A percentile compares a stretch with the other conserved stretches of the same genome.
phyloP scores from a whole-genome alignment of 2,329 filamentous ascomycete genomes.

The Pyrenophora seminiperda region DNA sequence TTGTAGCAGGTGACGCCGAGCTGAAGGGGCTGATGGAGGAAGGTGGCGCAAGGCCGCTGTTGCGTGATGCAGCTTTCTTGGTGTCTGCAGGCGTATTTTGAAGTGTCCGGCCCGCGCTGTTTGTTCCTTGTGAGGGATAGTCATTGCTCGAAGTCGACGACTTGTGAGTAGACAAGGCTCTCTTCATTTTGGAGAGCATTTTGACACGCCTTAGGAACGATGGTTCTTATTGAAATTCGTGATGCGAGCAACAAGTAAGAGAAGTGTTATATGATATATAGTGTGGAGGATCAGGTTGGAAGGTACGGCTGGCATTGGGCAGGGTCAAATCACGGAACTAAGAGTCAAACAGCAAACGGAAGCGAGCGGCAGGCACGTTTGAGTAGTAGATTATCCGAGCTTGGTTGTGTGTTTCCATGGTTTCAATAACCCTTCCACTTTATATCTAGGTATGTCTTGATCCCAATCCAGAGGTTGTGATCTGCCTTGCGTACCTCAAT shows the following conservation, averaged over 20 bases:
- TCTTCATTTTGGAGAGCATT: constrained; percentile 24
- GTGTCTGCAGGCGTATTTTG: constrained; percentile 1
- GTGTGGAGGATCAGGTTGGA: constrained; percentile 8
- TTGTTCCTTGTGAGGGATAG: constrained; percentile 2
- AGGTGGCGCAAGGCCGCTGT: constrained; percentile 24
- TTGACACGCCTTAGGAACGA: constrained; percentile 6
- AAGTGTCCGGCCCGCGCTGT: constrained; percentile 7
- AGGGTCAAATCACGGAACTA: constrained; percentile 1
- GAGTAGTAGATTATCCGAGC: not conserved
- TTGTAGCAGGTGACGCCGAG: constrained; percentile 40
- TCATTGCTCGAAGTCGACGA: constrained; percentile 12
- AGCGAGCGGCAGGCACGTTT: constrained; percentile 4
- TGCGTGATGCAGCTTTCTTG: constrained; percentile 17
- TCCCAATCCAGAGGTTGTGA: not conserved
- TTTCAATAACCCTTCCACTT: not conserved
- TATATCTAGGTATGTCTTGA: too few relatives aligned
- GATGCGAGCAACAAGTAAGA: constrained; percentile 1
- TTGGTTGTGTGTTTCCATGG: not conserved
- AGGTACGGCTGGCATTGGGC: constrained; percentile 22
- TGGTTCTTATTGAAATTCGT: constrained; percentile 2
- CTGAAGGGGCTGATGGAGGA: constrained; percentile 24
- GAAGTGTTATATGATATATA: constrained; percentile 3
- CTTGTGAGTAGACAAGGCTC: constrained; percentile 21
- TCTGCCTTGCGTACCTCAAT: constrained; percentile 6
- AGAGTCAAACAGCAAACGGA: constrained; percentile 7